Evolutionary conservation across 2,329 filamentous ascomycete species (phyloP), one percentile per base, ranked within the genome.

Genomic region (Colletotrichum echinochloae): DNA sequence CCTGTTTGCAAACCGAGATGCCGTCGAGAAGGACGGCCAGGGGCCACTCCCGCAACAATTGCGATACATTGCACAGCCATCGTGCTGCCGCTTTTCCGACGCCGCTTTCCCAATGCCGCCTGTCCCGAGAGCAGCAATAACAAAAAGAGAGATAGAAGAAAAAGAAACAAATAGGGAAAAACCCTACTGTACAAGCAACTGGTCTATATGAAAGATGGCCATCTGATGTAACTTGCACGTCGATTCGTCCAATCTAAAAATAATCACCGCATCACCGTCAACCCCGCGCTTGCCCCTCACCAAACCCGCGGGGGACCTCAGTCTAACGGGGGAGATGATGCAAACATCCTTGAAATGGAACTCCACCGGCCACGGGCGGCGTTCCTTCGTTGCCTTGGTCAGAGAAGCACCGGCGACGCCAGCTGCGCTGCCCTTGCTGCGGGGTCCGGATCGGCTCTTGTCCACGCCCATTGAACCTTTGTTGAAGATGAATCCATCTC

Each of bases 261-360:
- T 41, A 70, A 54, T 46, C 63, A 59, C 64, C 57, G 63, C 44
- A 37, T 28, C 35, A 46, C 14, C 35, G 35, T 37, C 44, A 68
- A 59, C 64, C 64, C 68, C 68, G 65, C 68, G 56, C 14, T 37
- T 46, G 49, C 60, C 48, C 60, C 48, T 20, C 60, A 55, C 44
- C 46, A 48, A 8, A 7, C 46, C 11, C 23, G 28, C 28, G 20
- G 30, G n/a, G 16, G 51, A 37, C 46, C 41, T 35, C 30, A 41
- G 63, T 51, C 57, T 61, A 44, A 28, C 9, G 49, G n/a, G 60
- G 60, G 65, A 33, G 60, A 52, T 26, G 37, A n/a, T 48, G 39
- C 49, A 28, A 4, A 63, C 26, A 26, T 37, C 8, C 35, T 57
- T 56, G 49, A 28, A 51, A 66, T 52, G 49, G 33, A 49, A 66